A percentile compares a stretch with the other conserved stretches of the same genome.
These are phyloP conservation scores for Yamadazyma ubonensis DNA, from an alignment of 805 yeast genomes.

Conservation along the genomic window DNA sequence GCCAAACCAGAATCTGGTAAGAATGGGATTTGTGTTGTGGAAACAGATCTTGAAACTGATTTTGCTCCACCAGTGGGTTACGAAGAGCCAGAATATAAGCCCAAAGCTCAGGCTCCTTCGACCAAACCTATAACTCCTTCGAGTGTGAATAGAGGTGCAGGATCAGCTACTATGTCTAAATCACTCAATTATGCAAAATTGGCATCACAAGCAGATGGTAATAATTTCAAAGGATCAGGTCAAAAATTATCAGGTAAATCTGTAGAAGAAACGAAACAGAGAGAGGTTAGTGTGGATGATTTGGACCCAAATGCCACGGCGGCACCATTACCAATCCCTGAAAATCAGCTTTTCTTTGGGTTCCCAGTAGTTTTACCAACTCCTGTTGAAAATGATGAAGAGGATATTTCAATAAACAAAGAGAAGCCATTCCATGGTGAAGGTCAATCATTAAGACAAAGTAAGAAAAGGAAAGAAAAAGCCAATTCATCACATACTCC, in stretches of 20 bases:
- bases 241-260: constrained; percentile 67
- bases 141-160: constrained; percentile 37
- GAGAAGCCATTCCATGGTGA: constrained; percentile 53
- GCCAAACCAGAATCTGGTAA: constrained; percentile 69
- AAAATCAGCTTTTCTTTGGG: constrained; percentile 90
- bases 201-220: constrained; percentile 34
- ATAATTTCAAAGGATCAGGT: constrained; percentile 59
- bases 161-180: constrained; percentile 74
- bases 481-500: constrained; percentile 47
- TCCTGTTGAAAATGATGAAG: constrained; percentile 27
- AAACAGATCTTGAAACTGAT: constrained; percentile 94
- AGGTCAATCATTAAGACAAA: constrained; percentile 75
- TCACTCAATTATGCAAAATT: constrained; percentile 64
- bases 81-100: constrained; percentile 77
- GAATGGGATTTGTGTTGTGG: constrained; percentile 87
- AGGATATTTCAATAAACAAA: constrained; percentile 31
- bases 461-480: constrained; percentile 65
- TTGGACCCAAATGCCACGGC: constrained; percentile 62
- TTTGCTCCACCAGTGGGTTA: constrained; percentile 99
- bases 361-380: constrained; percentile 65
- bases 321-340: constrained; percentile 70
- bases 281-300: constrained; percentile 37
- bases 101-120: constrained; percentile 38
- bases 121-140: constrained; percentile 32
- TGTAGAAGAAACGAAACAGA: constrained; percentile 20